Conservation (phyloP, 176 grass and related monocot species). For the Bothriochloa decipiens region DNA sequence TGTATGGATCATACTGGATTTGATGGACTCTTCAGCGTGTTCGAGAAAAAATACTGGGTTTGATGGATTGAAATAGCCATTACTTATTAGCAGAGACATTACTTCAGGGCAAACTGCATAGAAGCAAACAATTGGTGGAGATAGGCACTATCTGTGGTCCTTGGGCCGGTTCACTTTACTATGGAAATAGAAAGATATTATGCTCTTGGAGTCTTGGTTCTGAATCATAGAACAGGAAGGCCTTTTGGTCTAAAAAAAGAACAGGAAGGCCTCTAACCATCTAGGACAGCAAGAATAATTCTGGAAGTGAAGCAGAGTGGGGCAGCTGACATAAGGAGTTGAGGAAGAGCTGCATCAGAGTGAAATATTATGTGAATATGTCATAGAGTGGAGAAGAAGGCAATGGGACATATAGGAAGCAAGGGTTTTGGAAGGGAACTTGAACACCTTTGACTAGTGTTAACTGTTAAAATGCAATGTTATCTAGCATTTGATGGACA, state of each 20-base stretch:
- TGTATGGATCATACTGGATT: background rate
- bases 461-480: conserved; percentile 7
- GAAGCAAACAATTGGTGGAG: conserved; percentile 20
- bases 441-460: background rate
- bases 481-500: conserved; percentile 23
- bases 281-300: background rate
- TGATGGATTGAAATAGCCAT: background rate
- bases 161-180: background rate
- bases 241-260: too few relatives aligned
- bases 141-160: conserved; percentile 18
- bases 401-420: conserved; percentile 1
- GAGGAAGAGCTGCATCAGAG: background rate
- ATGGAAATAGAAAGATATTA: background rate
- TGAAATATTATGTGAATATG: background rate
- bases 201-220: background rate
- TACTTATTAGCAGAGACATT: background rate
- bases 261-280: conserved; percentile 10
- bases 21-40: too few relatives aligned
- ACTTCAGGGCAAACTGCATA: background rate
- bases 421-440: background rate
- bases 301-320: background rate
- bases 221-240: background rate
- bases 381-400: conserved; percentile 11
- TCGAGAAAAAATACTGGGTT: too few relatives aligned
- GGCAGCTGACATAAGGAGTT: background rate